phyloP scores from a whole-genome alignment of 139 green algal genomes.

The Pseudopediastrum boryanum region DNA sequence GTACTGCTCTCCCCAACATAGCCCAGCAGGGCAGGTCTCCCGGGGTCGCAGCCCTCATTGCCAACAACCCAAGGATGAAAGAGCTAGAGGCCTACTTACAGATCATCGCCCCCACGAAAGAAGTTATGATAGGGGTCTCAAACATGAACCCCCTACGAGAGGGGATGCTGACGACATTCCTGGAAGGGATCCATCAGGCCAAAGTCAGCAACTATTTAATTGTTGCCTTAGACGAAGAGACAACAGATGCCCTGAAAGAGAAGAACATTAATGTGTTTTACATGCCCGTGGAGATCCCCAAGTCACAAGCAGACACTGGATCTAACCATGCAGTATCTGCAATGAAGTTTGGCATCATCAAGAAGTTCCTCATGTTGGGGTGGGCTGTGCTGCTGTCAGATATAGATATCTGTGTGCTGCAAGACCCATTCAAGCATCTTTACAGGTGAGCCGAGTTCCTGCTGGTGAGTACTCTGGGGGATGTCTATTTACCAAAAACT shows the following conservation, averaged over 20 bases:
- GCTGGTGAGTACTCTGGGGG: too few species aligned
- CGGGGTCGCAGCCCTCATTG: neutral
- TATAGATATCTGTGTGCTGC: constrained; percentile 91
- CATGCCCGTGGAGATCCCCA: constrained; percentile 40
- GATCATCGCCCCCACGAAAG: constrained; percentile 73
- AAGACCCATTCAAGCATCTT: constrained; percentile 72
- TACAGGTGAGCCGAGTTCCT: constrained; percentile 53
- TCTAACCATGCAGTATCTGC: constrained; percentile 75
- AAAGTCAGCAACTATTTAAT: constrained; percentile 85
- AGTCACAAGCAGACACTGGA: constrained; percentile 65
- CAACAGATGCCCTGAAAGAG: constrained; percentile 46
- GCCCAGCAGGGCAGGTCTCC: constrained; percentile 1
- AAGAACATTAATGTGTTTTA: constrained; percentile 54
- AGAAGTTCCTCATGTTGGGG: constrained; percentile 88
- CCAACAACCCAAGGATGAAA: constrained; percentile 16
- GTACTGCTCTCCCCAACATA: constrained; percentile 7
- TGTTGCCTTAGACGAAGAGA: constrained; percentile 87
- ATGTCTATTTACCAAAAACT: too few species aligned
- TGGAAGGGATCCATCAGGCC: constrained; percentile 58
- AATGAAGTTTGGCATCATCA: constrained; percentile 91
- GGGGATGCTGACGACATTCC: constrained; percentile 75
- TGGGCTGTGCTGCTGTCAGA: constrained; percentile 93
- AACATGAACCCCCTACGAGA: constrained; percentile 83
- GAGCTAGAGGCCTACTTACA: constrained; percentile 52
- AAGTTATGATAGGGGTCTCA: constrained; percentile 90